Conservation (phyloP, 2,329 filamentous ascomycete species). For the Botrytis aclada region DNA sequence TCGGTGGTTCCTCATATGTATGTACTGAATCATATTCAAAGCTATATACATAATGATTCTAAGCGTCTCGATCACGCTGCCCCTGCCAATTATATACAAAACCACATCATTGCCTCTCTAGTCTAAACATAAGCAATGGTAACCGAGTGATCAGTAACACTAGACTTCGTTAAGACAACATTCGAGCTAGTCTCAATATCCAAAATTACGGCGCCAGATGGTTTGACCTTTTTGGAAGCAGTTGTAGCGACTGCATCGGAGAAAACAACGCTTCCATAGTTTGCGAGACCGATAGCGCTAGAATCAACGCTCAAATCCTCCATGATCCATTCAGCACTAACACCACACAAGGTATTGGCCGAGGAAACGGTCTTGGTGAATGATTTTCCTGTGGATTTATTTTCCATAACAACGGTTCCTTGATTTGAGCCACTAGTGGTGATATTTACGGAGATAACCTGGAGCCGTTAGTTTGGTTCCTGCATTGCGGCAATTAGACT, state of each 20-base stretch:
- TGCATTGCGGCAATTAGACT: too few relatives aligned
- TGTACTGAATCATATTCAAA: neutral
- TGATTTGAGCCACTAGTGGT: neutral
- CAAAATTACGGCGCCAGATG: neutral
- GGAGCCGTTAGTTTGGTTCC: constrained; percentile 25
- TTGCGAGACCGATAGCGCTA: constrained; percentile 43
- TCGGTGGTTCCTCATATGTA: neutral
- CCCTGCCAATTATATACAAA: neutral
- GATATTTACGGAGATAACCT: constrained; percentile 40
- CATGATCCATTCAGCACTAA: constrained; percentile 51
- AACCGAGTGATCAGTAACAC: neutral
- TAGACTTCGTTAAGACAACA: neutral
- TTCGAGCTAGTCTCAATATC: neutral
- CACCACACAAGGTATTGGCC: constrained; percentile 38
- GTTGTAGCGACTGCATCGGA: constrained; percentile 28
- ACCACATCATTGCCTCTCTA: neutral
- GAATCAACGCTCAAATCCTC: constrained; percentile 44
- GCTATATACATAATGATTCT: neutral
- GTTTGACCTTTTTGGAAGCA: neutral
- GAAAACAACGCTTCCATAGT: constrained; percentile 48
- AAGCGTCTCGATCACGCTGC: neutral
- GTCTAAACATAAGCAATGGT: constrained; percentile 2
- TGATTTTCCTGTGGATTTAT: constrained; percentile 44
- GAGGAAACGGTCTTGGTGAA: constrained; percentile 43
- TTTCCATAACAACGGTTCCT: constrained; percentile 46